Conservation (phyloP, 2,329 filamentous ascomycete species). For the Ophiostoma pallidulum region DNA sequence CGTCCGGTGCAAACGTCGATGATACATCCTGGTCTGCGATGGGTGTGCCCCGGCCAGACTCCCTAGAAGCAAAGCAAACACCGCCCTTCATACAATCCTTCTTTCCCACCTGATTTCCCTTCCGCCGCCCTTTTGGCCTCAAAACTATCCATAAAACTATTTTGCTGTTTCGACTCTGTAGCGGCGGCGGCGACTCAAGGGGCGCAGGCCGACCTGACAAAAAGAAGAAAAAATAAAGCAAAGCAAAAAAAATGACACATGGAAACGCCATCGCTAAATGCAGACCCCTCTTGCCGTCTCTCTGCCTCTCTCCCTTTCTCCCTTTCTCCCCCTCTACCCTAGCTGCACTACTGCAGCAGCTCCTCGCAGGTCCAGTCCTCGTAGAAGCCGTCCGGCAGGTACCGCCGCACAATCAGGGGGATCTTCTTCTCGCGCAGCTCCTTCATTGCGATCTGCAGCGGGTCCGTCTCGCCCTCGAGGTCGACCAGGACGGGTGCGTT, state of each 20-base stretch:
- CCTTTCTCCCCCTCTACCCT: background rate
- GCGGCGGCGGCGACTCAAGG: too few species aligned
- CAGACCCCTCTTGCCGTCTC: constrained; percentile 5
- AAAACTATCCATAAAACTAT: background rate
- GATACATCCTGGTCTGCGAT: too few species aligned
- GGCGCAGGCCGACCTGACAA: too few species aligned
- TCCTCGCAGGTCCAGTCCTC: constrained; percentile 99
- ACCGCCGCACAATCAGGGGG: constrained; percentile 85
- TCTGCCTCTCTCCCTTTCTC: background rate
- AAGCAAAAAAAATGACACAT: background rate
- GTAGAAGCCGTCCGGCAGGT: constrained; percentile 94
- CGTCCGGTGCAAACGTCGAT: too few species aligned
- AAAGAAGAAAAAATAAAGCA: too few species aligned
- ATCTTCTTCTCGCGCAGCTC: constrained; percentile 98
- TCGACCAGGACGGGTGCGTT: constrained; percentile 96
- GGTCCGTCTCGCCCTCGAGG: constrained; percentile 94
- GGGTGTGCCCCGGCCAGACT: too few species aligned
- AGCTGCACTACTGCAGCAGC: constrained; percentile 49
- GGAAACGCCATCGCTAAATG: constrained; percentile 21
- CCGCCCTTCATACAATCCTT: too few species aligned
- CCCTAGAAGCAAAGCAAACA: too few species aligned
- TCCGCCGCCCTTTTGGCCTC: background rate
- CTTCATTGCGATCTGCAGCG: constrained; percentile 93
- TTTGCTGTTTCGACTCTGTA: too few species aligned
- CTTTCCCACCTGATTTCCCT: background rate